phyloP scores from a whole-genome alignment of 176 grass and related monocot genomes.

The Elymus sibiricus region DNA sequence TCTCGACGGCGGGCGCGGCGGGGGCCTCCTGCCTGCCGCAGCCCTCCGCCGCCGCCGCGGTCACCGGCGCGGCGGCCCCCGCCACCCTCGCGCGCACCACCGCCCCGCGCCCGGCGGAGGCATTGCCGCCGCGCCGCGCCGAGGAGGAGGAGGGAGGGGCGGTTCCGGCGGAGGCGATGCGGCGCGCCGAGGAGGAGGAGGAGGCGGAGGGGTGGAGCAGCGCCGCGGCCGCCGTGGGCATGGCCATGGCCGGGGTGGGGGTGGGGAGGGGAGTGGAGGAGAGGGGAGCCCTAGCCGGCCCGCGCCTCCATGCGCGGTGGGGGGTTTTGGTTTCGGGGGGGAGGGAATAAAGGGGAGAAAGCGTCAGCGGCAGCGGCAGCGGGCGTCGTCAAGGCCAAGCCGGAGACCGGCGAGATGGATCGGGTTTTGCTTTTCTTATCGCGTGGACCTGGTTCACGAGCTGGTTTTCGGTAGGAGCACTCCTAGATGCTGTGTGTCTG shows the following conservation, averaged over 20 bases:
- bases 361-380: slow-evolving; percentile 21
- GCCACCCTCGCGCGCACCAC: slow-evolving; percentile 39
- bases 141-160: slow-evolving; percentile 6
- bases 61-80: slow-evolving; percentile 22
- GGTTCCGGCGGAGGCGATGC: not conserved
- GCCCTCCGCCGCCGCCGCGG: slow-evolving; percentile 33
- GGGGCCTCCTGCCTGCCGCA: slow-evolving; percentile 28
- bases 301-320: slow-evolving; percentile 29
- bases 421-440: not conserved
- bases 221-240: slow-evolving; percentile 41
- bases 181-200: slow-evolving; percentile 28
- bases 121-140: slow-evolving; percentile 34
- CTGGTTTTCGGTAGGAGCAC: not conserved
- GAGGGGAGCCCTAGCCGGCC: slow-evolving; percentile 18
- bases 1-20: slow-evolving; percentile 51
- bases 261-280: not conserved
- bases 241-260: slow-evolving; percentile 32
- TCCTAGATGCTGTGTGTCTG: not conserved
- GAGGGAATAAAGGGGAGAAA: slow-evolving; percentile 33
- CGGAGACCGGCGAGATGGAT: slow-evolving; percentile 26
- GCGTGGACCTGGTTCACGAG: slow-evolving; percentile 23
- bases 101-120: not conserved
- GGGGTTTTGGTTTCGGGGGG: not conserved
- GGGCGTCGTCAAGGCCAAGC: slow-evolving; percentile 33
- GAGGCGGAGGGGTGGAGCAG: slow-evolving; percentile 13